phyloP scores from a whole-genome alignment of 139 green algal genomes.

The Micractinium sp. region DNA sequence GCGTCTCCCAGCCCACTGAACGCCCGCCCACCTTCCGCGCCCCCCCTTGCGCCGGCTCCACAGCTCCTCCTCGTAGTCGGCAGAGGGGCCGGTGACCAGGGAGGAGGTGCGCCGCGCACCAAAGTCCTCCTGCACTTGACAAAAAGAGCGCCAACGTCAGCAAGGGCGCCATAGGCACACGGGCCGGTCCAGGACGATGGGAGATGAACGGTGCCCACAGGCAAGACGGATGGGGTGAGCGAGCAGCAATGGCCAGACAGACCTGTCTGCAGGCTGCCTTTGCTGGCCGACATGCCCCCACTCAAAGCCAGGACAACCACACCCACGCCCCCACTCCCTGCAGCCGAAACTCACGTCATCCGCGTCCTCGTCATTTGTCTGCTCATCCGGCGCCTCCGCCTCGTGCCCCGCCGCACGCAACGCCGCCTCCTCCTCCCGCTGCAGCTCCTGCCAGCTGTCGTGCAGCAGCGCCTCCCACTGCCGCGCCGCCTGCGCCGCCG shows the following conservation, averaged over 20 bases:
- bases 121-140: background rate
- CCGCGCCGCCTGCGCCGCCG: constrained; percentile 25
- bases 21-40: background rate
- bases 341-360: constrained; percentile 1
- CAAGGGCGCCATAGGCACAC: too few relatives aligned
- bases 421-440: constrained; percentile 56
- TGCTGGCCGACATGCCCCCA: background rate
- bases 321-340: too few relatives aligned
- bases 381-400: background rate
- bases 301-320: background rate
- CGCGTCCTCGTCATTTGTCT: constrained; percentile 14
- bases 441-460: constrained; percentile 59
- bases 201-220: background rate
- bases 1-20: background rate
- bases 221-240: too few relatives aligned
- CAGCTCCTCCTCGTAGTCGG: constrained; percentile 43
- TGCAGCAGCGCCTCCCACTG: constrained; percentile 74
- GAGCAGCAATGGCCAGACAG: too few relatives aligned
- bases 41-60: constrained; percentile 21
- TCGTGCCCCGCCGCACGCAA: constrained; percentile 19
- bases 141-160: too few relatives aligned
- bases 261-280: background rate
- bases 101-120: constrained; percentile 17
- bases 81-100: constrained; percentile 8
- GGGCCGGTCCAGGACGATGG: too few relatives aligned